Conservation (phyloP, 192 early-diverging fungal species). For the Coemansia sp. region DNA sequence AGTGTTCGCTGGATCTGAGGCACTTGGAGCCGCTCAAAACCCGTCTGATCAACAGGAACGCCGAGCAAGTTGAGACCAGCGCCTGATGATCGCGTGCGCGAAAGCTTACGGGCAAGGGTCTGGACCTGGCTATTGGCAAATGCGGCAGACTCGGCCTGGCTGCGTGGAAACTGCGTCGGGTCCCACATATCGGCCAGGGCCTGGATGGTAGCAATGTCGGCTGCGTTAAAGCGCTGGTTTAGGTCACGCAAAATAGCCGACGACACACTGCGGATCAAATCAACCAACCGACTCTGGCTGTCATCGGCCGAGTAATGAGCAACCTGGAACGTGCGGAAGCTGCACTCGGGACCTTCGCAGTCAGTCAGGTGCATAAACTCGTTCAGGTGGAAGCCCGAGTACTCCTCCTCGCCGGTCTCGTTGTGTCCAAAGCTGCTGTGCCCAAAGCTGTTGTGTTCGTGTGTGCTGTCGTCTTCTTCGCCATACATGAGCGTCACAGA, state of each 20-base stretch:
- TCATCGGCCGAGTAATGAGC: slow-evolving; percentile 23
- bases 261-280: slow-evolving; percentile 45
- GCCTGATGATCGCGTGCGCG: background rate
- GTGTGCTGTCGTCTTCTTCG: slow-evolving; percentile 23
- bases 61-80: background rate
- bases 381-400: slow-evolving; percentile 44
- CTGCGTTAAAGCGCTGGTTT: slow-evolving; percentile 30
- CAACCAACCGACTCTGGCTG: slow-evolving; percentile 32
- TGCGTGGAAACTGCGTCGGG: slow-evolving; percentile 35
- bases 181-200: slow-evolving; percentile 47
- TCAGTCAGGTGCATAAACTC: slow-evolving; percentile 50
- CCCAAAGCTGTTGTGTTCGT: slow-evolving; percentile 8
- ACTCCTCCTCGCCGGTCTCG: slow-evolving; percentile 24
- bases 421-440: background rate
- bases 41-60: background rate
- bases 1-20: background rate
- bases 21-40: background rate
- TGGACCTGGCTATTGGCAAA: slow-evolving; percentile 21
- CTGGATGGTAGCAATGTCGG: slow-evolving; percentile 32
- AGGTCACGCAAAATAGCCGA: slow-evolving; percentile 42
- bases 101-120: slow-evolving; percentile 16
- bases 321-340: slow-evolving; percentile 33
- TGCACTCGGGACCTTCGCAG: slow-evolving; percentile 15
- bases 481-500: slow-evolving; percentile 49
- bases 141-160: background rate